These are phyloP conservation scores for Penicillium malachiteum DNA, from an alignment of 495 filamentous ascomycete genomes.

Conservation along the genomic window DNA sequence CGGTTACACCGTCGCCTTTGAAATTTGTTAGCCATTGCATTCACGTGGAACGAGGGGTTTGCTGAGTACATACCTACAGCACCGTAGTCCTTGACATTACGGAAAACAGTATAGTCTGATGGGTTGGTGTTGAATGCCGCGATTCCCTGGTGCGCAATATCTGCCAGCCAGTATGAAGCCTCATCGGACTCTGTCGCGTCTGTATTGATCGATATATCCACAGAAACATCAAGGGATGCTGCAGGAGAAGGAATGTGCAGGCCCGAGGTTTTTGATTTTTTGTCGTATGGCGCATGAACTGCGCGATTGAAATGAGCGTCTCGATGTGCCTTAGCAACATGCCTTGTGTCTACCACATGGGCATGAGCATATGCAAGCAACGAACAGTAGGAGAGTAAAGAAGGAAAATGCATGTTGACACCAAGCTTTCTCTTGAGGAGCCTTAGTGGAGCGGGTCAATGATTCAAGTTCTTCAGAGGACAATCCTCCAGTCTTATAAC, in stretches of 20 bases:
- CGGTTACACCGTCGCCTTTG: constrained; percentile 59
- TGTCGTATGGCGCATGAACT: not conserved
- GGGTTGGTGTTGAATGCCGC: constrained; percentile 57
- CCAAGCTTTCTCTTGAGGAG: not conserved
- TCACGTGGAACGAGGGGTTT: not conserved
- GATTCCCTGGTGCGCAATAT: constrained; percentile 62
- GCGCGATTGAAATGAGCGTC: not conserved
- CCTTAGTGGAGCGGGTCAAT: not conserved
- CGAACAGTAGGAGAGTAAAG: constrained; percentile 8
- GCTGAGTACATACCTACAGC: constrained; percentile 43
- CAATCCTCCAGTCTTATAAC: constrained; percentile 14
- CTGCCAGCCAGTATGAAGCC: constrained; percentile 64
- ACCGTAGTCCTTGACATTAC: constrained; percentile 77
- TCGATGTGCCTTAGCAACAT: constrained; percentile 12
- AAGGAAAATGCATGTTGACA: constrained; percentile 20
- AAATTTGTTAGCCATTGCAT: constrained; percentile 4
- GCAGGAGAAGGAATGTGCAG: constrained; percentile 1
- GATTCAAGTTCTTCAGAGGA: constrained; percentile 1
- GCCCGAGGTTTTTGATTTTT: not conserved
- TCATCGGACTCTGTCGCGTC: constrained; percentile 23
- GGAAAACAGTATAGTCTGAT: constrained; percentile 62
- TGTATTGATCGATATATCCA: not conserved
- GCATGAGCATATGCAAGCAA: constrained; percentile 23
- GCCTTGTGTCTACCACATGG: constrained; percentile 21
- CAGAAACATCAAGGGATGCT: not conserved